Evolutionary conservation across 2,329 filamentous ascomycete genomes (phyloP).

Genomic region (Hymenoscyphus salicellus): DNA sequence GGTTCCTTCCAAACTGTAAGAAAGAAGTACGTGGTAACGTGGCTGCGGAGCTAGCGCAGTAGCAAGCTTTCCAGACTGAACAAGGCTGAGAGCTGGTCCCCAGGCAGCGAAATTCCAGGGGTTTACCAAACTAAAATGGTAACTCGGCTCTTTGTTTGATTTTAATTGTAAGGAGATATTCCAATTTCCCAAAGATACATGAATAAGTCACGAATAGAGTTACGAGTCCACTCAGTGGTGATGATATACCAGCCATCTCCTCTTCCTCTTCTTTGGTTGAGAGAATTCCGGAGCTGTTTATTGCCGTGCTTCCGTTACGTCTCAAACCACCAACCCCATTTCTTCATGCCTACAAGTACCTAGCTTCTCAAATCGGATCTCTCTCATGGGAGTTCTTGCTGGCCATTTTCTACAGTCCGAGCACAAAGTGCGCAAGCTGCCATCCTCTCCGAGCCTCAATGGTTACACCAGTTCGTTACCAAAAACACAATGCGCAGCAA

Average conservation of each 20-base stretch:
- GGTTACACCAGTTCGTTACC: background rate
- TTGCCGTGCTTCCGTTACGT: background rate
- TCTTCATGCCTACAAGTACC: background rate
- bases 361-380: background rate
- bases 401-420: background rate
- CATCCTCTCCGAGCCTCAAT: background rate
- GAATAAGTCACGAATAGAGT: background rate
- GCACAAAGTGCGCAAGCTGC: background rate
- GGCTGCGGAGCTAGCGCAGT: background rate
- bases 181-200: background rate
- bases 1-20: background rate
- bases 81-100: slow-evolving; percentile 2
- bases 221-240: background rate
- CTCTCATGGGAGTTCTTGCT: background rate
- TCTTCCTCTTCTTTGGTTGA: background rate
- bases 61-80: slow-evolving; percentile 1
- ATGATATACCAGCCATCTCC: background rate
- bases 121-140: background rate
- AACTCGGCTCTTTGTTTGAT: background rate
- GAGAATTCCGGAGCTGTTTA: background rate
- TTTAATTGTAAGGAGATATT: background rate
- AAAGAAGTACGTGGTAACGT: slow-evolving; percentile 8
- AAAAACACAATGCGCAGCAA: background rate
- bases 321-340: background rate
- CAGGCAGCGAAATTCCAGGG: slow-evolving; percentile 5